Base-by-base conservation (phyloP, 495 filamentous ascomycete species). In the Talaromyces stipitatus region DNA sequence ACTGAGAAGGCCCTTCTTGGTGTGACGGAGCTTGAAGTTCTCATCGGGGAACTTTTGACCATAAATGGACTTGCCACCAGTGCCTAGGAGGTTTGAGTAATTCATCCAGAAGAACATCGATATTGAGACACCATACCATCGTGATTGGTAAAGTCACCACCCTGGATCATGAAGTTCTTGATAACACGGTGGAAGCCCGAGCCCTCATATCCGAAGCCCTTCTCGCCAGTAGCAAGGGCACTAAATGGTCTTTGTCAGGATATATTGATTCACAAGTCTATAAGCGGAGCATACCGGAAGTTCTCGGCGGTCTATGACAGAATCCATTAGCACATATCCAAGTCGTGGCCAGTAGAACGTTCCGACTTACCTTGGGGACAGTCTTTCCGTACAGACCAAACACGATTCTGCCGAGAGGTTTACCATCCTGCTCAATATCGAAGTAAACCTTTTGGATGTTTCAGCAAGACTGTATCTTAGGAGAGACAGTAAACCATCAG, bases 1-100 rank as follows among this genome's bases (percentile, higher is more conserved):
- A 81, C 82, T 85, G 56, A 87, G 72, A 50, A 80, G 72, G 28
- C 85, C 85, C 61, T 81, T 79, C 66, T 81, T 82, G 72, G 70
- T 84, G 75, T 87, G 85, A 83, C 95, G 95, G 58, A 98, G 82
- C 87, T 97, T 98, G 85, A 98, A 98, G 87, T 97, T 98, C 88
- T 98, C 94, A 73, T 98, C 94, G 53, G 81, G 66, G 75, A 97
- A 98, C 78, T 92, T 96, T 61, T 85, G 82, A 63, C 94, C 94
- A 72, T 97, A 98, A 77, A 98, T 88, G 45, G 91, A 96, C 83
- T 96, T 97, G 65, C 94, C 94, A 71, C 94, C 94, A 68, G 92
- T 97, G 66, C 92, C 81, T 82, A 14, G 51, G 22, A 41, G 23
- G 9, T 24, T 38, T 18, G 48, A 33, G 67, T 46, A 71, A 57